Percentiles rank a stretch among this genome's conserved stretches.
These are phyloP conservation scores for Rhytidhysteron rufulum DNA, from an alignment of 2,329 filamentous ascomycete genomes.

Conservation along the genomic window DNA sequence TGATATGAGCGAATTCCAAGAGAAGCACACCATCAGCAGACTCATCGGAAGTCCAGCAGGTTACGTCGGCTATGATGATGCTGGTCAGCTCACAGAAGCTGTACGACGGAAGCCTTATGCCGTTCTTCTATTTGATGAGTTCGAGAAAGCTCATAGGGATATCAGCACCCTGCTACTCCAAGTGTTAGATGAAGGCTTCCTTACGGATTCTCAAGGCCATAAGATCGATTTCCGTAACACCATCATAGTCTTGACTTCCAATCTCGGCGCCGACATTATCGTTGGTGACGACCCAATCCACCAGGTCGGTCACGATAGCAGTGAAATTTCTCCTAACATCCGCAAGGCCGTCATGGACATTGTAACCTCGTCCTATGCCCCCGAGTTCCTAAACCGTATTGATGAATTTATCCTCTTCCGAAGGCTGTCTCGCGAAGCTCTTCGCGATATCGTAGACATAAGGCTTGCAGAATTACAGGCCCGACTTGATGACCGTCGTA, in stretches of 20 bases:
- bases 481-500: slow-evolving; percentile 80
- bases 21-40: slow-evolving; percentile 91
- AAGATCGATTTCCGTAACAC: slow-evolving; percentile 97
- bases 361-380: slow-evolving; percentile 70
- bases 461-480: slow-evolving; percentile 78
- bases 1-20: slow-evolving; percentile 97
- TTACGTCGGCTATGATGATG: slow-evolving; percentile 95
- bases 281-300: slow-evolving; percentile 68
- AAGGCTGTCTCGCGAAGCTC: slow-evolving; percentile 69
- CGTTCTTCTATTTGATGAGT: slow-evolving; percentile 92
- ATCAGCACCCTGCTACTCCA: slow-evolving; percentile 89
- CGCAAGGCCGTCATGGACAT: slow-evolving; percentile 85
- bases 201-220: slow-evolving; percentile 93
- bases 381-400: slow-evolving; percentile 94
- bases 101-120: slow-evolving; percentile 94
- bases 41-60: slow-evolving; percentile 91
- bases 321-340: slow-evolving; percentile 68
- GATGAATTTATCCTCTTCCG: slow-evolving; percentile 98
- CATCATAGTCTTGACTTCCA: slow-evolving; percentile 93
- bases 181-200: slow-evolving; percentile 91
- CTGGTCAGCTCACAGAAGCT: slow-evolving; percentile 91
- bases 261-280: slow-evolving; percentile 87
- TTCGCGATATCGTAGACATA: slow-evolving; percentile 92
- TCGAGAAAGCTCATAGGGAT: slow-evolving; percentile 94
- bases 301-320: slow-evolving; percentile 51